Base-by-base conservation (phyloP, 2,329 filamentous ascomycete species). In the Penicillium sp. region DNA sequence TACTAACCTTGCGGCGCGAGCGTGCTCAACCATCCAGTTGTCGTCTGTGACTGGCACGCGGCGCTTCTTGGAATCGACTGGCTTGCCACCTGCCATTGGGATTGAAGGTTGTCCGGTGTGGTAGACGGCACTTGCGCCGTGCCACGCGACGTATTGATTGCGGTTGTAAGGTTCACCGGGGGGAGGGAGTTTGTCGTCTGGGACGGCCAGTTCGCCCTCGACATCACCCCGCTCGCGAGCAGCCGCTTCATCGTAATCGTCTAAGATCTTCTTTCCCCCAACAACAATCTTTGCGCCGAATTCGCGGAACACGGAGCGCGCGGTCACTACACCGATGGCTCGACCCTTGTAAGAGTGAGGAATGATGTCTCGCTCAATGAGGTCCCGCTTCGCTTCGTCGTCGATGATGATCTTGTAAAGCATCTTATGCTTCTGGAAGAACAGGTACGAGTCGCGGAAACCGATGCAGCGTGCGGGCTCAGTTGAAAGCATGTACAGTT, bases 131-230 rank as follows among this genome's bases (percentile, higher is more conserved):
- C 93, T 97, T 41, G 94, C 94, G 43, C 94, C 94, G 70, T 96
- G 92, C 94, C 94, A 99, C 23, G 94, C 94, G 23, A 99, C 94
- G 68, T 97, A 99, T 71, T 97, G 92, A 68, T 99, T 99, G 76
- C 93, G 91, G 79, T 99, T 97, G 80, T 99, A 99, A n/a, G 86
- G 81, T 68, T 95, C 88, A 32, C 88, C 89, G n/a, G 81, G 78
- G 7, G 83, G 82, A 21, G 91, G 83, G 34, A 92, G 82, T 54
- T 81, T 82, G 72, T 99, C 94, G 54, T 91, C 88, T 0, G 93
- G 93, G 66, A 97, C 94, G 15, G 92, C 94, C 20, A 97, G 70
- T 68, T 96, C 91, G 58, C 94, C 94, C 70, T 97, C 93, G 2
- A 90, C 82, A 21, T 86, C 86, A 18, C 92, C 93, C 45, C 90